Conservation (phyloP, 305 asterid species). For the Fraxinus paxiana region DNA sequence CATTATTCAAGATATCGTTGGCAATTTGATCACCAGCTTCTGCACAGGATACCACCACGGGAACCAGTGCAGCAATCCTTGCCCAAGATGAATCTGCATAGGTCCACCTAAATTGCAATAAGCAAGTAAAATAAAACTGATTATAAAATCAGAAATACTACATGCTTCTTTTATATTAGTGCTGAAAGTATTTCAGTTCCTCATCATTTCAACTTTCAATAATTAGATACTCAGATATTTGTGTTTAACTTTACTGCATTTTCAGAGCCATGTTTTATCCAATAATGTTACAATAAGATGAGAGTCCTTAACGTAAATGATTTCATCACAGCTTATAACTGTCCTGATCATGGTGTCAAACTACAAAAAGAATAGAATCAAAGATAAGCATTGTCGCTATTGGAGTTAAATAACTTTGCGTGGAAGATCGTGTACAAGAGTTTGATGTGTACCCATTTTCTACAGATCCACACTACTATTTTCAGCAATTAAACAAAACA, state of each 20-base stretch:
- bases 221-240: neutral
- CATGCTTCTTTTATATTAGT: neutral
- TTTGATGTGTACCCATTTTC: neutral
- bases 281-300: neutral
- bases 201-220: constrained; percentile 11
- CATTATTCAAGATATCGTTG: constrained; percentile 59
- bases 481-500: neutral
- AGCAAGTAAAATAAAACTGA: constrained; percentile 39
- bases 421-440: neutral
- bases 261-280: neutral
- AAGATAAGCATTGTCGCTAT: neutral
- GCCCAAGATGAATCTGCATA: constrained; percentile 98
- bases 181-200: constrained; percentile 11
- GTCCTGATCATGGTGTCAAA: neutral
- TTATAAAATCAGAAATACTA: neutral
- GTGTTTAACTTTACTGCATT: neutral
- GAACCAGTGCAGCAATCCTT: constrained; percentile 91
- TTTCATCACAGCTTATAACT: neutral
- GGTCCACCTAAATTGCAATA: constrained; percentile 92
- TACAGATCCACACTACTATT: neutral
- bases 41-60: constrained; percentile 80
- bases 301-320: neutral
- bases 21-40: constrained; percentile 89
- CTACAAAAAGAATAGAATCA: neutral
- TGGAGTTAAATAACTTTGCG: neutral